Conservation (phyloP, 805 yeast genomes). For the Cyberlindnera petersonii region DNA sequence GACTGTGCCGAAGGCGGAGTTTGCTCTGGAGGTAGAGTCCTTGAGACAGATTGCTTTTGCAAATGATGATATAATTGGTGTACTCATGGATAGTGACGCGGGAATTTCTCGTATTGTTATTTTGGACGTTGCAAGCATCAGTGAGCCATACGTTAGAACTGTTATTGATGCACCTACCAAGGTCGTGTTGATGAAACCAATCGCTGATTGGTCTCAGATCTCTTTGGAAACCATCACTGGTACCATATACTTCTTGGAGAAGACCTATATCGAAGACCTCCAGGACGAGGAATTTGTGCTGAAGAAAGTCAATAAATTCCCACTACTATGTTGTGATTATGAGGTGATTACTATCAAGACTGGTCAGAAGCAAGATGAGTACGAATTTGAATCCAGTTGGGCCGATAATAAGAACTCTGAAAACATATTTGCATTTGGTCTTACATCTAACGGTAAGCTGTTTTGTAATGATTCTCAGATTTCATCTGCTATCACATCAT, state of each 20-base stretch:
- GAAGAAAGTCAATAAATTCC: constrained; percentile 47
- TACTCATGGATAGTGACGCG: constrained; percentile 50
- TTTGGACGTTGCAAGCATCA: constrained; percentile 42
- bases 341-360: constrained; percentile 39
- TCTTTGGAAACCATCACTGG: constrained; percentile 66
- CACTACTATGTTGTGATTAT: constrained; percentile 63
- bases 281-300: constrained; percentile 30
- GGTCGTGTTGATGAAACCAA: constrained; percentile 52
- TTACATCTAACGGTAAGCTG: constrained; percentile 71
- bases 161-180: constrained; percentile 45
- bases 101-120: constrained; percentile 47
- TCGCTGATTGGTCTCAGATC: constrained; percentile 47
- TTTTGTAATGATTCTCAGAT: constrained; percentile 58
- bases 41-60: constrained; percentile 64
- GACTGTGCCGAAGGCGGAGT: constrained; percentile 27
- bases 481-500: constrained; percentile 76
- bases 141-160: constrained; percentile 38
- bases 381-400: constrained; percentile 28
- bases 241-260: constrained; percentile 40
- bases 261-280: constrained; percentile 16
- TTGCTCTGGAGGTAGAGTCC: constrained; percentile 40
- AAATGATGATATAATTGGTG: constrained; percentile 48
- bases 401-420: constrained; percentile 24
- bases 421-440: constrained; percentile 56
- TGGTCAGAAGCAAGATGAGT: constrained; percentile 10